These are phyloP conservation scores for Solanum raphanifolium DNA, from an alignment of 257 asterid species.

Conservation along the genomic window DNA sequence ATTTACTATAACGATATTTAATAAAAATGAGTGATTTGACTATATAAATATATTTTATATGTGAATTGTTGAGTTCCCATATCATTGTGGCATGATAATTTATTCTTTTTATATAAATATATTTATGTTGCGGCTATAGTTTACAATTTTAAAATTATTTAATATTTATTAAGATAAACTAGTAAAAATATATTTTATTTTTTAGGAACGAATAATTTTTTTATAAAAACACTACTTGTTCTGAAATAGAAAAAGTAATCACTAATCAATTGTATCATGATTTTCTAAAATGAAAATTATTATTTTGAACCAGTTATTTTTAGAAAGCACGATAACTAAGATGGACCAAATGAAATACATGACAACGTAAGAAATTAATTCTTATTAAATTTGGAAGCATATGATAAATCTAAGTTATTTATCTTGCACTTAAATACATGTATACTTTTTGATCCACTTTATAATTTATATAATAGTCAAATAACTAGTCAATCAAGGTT, in stretches of 20 bases:
- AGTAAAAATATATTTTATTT: neutral
- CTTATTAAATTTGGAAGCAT: neutral
- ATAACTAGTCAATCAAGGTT: neutral
- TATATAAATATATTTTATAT: neutral
- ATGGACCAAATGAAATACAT: neutral
- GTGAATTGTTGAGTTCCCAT: neutral
- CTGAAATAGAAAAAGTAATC: neutral
- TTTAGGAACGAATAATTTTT: neutral
- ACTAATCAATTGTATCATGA: neutral
- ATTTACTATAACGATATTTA: neutral
- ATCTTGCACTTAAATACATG: neutral
- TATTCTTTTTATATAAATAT: neutral
- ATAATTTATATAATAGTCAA: neutral
- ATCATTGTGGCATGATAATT: neutral
- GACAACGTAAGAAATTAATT: neutral
- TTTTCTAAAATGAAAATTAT: too few relatives aligned
- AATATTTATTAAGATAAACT: too few relatives aligned
- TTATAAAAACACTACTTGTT: neutral
- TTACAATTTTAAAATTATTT: too few relatives aligned
- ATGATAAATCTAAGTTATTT: neutral
- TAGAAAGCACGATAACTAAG: neutral
- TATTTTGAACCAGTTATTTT: neutral
- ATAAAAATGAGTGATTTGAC: neutral
- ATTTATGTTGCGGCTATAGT: neutral
- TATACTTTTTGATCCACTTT: neutral